These are phyloP conservation scores for Saccharomyces hybrid DNA, from an alignment of 1,139 yeast species.

Conservation along the genomic window DNA sequence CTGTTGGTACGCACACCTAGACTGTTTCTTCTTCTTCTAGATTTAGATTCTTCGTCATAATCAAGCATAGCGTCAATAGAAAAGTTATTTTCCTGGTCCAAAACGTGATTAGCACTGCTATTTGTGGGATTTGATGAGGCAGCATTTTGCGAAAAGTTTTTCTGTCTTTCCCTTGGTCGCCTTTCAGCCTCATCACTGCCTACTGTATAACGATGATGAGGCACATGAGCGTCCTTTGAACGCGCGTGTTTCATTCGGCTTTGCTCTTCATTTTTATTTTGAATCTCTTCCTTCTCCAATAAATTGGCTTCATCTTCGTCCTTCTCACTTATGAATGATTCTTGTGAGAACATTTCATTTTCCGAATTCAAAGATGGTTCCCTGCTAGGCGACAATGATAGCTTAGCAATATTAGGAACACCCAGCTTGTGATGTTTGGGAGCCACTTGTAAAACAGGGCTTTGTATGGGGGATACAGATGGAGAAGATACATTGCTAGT, in stretches of 20 bases:
- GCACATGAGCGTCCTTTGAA: background rate
- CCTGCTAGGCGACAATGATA: conserved; percentile 12
- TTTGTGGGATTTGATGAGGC: conserved; percentile 2
- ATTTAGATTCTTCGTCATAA: conserved; percentile 4
- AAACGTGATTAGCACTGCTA: background rate
- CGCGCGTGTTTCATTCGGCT: background rate
- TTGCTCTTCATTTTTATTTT: background rate
- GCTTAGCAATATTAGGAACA: conserved; percentile 14
- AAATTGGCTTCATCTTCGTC: conserved; percentile 7
- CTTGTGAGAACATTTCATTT: conserved; percentile 13
- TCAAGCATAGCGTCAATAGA: conserved; percentile 19
- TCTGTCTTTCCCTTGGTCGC: conserved; percentile 4
- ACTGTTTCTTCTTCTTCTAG: conserved; percentile 2
- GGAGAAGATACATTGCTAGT: conserved; percentile 1
- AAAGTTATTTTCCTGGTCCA: conserved; percentile 6
- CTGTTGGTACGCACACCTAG: conserved; percentile 1
- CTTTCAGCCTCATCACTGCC: background rate
- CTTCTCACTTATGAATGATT: conserved; percentile 15
- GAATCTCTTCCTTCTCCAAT: background rate
- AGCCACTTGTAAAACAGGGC: conserved; percentile 2
- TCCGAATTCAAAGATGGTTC: conserved; percentile 12
- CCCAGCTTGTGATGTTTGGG: conserved; percentile 1
- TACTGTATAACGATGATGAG: background rate
- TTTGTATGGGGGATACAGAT: conserved; percentile 6
- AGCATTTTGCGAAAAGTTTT: conserved; percentile 3